Evolutionary conservation across 768 basidiomycete genomes (phyloP).

Genomic region (Dendrothele bispora): DNA sequence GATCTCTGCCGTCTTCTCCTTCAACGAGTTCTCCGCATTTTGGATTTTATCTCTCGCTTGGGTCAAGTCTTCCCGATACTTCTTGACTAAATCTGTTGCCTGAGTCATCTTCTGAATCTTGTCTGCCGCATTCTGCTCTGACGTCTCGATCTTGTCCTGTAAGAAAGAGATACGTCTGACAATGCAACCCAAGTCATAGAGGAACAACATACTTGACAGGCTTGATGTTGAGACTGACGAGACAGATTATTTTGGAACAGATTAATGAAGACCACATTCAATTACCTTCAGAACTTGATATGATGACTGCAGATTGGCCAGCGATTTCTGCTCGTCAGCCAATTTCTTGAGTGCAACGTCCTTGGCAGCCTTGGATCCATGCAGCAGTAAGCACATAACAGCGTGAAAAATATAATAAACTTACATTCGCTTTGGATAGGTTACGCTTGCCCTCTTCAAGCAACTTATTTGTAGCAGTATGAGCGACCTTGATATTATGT

Average conservation of each 20-base stretch:
- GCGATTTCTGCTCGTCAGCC: too few relatives aligned
- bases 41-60: background rate
- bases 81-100: background rate
- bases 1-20: background rate
- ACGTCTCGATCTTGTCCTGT: background rate
- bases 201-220: background rate
- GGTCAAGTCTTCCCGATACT: background rate
- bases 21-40: background rate
- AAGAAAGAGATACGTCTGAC: background rate
- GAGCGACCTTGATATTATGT: too few relatives aligned
- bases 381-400: too few relatives aligned
- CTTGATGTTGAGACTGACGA: background rate
- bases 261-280: background rate
- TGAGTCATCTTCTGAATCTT: background rate
- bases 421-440: too few relatives aligned
- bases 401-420: too few relatives aligned
- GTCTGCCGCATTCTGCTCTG: background rate
- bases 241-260: background rate
- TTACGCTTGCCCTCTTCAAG: too few relatives aligned
- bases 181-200: too few relatives aligned
- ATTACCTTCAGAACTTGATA: background rate
- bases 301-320: background rate
- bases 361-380: too few relatives aligned
- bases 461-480: too few relatives aligned
- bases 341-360: too few relatives aligned